Base-by-base conservation (phyloP, 106 monocot species). In the Gastrodia elata region DNA sequence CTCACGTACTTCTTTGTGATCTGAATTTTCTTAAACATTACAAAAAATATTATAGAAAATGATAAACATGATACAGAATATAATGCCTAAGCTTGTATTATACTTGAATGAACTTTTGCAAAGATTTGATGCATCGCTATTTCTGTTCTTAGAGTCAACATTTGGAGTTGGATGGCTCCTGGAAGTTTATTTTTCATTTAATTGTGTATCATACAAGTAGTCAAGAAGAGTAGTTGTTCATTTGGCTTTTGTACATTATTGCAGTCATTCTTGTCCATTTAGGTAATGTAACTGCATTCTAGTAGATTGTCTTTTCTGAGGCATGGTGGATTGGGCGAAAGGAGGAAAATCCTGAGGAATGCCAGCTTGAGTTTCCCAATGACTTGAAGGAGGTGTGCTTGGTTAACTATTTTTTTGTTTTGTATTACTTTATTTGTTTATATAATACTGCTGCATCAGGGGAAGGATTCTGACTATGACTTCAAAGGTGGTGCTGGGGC, bases 251-350 rank as follows among this genome's bases (percentile, higher is more conserved):
- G 36, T 39, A 35, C 33, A 35, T 30, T 52, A 42, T 10, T 32
- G 36, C 26, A 44, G 39, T 76, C 68, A 28, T 48, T 68, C 20
- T 22, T 68, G 2, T 41, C 15, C 24, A 52, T 22, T 13, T 22
- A 28, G 0, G n/a, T 76, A 22, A 39, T 41, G 9, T 39, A 25
- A 38, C 26, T 24, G 4, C 52, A 35, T 70, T 76, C 72, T 71
- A 16, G 38, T 86, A 97, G 97, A 86, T 97, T 82, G 88, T 97
- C 32, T 97, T 97, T 84, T 88, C 97, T 33, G 97, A 93, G 71
- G 92, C 97, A 64, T 93, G 97, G 97, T 97, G 97, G 97, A 86
- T 97, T 81, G 97, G 97, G 38, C 52, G 20, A 48, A 90, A 88
- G 77, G 90, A 93, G 70, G 90, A 97, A 68, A 97, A 97, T 77